These are phyloP conservation scores for Candida vartiovaarae DNA, from an alignment of 805 yeast genomes.

Conservation along the genomic window DNA sequence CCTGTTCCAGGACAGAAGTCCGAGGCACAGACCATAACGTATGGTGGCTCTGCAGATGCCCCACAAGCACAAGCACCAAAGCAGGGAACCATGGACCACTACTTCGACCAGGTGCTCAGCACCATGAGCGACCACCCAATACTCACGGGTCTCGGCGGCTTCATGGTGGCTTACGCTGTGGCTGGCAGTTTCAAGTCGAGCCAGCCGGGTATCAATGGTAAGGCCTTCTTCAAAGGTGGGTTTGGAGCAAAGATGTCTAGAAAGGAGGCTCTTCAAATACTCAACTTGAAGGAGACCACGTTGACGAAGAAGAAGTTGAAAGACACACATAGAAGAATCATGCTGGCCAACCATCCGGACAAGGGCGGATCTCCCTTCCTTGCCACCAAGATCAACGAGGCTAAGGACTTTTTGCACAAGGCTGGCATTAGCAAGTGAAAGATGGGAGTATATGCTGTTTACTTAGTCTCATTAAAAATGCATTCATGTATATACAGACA, in stretches of 20 bases:
- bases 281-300: conserved; percentile 64
- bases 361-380: conserved; percentile 86
- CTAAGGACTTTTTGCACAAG: conserved; percentile 71
- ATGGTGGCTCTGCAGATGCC: conserved; percentile 14
- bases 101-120: conserved; percentile 52
- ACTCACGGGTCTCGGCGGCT: conserved; percentile 61
- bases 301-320: conserved; percentile 59
- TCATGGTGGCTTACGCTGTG: conserved; percentile 53
- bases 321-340: conserved; percentile 74
- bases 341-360: conserved; percentile 91
- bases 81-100: conserved; percentile 41
- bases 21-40: conserved; percentile 20
- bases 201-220: conserved; percentile 32
- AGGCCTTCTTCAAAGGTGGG: conserved; percentile 72
- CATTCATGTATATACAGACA: too few relatives aligned
- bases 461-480: too few relatives aligned
- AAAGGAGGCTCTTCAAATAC: conserved; percentile 80
- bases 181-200: conserved; percentile 58
- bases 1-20: conserved; percentile 47
- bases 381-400: conserved; percentile 91
- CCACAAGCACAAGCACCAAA: conserved; percentile 19
- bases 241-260: conserved; percentile 89
- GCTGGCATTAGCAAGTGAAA: conserved; percentile 25
- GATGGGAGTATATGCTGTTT: too few relatives aligned
- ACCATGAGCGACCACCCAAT: conserved; percentile 74